Evolutionary conservation across 495 filamentous ascomycete species (phyloP).

Genomic region (Tuber calosporum): DNA sequence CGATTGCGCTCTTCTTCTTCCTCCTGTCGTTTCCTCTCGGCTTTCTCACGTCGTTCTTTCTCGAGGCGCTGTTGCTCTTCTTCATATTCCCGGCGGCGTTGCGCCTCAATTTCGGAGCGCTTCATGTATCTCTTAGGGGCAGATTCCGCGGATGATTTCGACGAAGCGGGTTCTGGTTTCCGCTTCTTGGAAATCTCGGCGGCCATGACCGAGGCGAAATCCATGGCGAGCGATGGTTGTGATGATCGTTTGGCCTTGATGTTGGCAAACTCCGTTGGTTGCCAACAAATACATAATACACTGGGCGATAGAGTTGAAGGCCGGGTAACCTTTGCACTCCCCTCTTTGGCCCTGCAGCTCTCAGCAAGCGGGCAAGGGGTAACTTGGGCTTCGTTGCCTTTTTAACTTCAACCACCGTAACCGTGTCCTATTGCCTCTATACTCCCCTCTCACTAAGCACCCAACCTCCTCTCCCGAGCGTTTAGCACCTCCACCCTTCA

Average conservation of each 20-base stretch:
- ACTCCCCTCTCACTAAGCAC: neutral
- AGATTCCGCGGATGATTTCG: conserved; percentile 31
- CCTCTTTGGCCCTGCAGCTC: neutral
- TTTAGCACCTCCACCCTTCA: neutral
- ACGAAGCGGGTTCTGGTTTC: conserved; percentile 39
- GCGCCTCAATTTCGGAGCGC: conserved; percentile 76
- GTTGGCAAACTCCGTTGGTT: neutral
- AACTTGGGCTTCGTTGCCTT: neutral
- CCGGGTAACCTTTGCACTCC: neutral
- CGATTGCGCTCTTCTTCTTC: conserved; percentile 77
- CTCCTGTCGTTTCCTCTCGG: conserved; percentile 71
- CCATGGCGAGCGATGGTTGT: conserved; percentile 55
- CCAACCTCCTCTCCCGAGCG: neutral
- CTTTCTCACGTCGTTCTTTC: conserved; percentile 58
- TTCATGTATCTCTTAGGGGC: conserved; percentile 72
- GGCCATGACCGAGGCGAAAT: conserved; percentile 88
- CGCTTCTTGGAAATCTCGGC: conserved; percentile 77
- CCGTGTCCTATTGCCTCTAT: neutral
- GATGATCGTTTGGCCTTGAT: conserved; percentile 1
- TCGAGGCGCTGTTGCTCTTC: conserved; percentile 67
- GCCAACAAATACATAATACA: neutral
- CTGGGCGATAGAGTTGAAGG: neutral
- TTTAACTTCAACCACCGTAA: neutral
- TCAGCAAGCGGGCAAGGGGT: neutral
- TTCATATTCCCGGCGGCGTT: conserved; percentile 70